Base-by-base conservation (phyloP, 768 basidiomycete genomes). In the Cyclocybe cylindracea region DNA sequence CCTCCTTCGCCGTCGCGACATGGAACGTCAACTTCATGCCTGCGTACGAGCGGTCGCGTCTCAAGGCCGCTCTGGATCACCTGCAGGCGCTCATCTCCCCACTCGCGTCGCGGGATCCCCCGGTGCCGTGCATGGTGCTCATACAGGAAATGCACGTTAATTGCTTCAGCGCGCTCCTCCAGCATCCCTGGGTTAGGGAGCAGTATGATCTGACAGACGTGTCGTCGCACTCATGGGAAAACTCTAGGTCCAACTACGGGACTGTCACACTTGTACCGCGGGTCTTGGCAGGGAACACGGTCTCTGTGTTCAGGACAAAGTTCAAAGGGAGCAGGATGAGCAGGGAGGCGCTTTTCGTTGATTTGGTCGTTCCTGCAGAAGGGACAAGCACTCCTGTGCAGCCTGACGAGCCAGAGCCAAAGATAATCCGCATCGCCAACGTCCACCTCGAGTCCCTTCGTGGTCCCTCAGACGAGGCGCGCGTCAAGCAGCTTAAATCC, bases 1-100 rank as follows among this genome's bases (percentile, higher is more conserved):
- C 36, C 4, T 24, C 48, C 29, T 55, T 58, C 29, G 39, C 47
- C 7, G 19, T 58, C 31, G 38, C 51, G 31, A 51, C 59, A 18
- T 60, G 56, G 53, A 60, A 60, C 47, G 51, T 60, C 10, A 56
- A 60, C 38, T 57, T 57, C 48, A 57, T 51, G 37, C 33, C 39
- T 10, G 5, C 29, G 0, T 44, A 40, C 16, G 29, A 33, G 11
- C 3, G 29, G 16, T 33, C 42, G 33, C 59, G 59, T 10, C 46
- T 60, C 7, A 42, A 47, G 14, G 19, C 51, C 8, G 48, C 48
- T 19, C 41, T 56, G 7, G 29, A 56, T 13, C 55, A 53, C 19
- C 36, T 46, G 13, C 51, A 49, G 24, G 24, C 54, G 7, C 14
- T 45, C 7, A n/a, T 48, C 47, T 39, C 46, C 14, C 24, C 43